Conservation (phyloP, 805 yeast species). For the Kluyveromyces siamensis region DNA sequence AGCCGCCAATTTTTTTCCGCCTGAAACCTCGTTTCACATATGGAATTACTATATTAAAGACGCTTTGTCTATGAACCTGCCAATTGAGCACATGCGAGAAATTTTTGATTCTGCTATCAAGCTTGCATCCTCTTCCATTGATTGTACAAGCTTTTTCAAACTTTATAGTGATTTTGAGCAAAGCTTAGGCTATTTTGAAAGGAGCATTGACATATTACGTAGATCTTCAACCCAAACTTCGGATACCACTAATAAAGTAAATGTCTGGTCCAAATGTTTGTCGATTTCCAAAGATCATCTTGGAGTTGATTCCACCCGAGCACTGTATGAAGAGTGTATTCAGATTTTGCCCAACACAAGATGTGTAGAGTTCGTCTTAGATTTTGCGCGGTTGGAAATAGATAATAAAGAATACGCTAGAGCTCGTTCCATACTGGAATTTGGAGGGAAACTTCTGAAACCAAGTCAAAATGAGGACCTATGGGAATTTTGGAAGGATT, state of each 20-base stretch:
- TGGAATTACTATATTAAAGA: conserved; percentile 62
- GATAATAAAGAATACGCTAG: conserved; percentile 43
- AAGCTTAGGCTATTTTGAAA: conserved; percentile 40
- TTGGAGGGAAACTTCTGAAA: conserved; percentile 38
- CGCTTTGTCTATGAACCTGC: conserved; percentile 31
- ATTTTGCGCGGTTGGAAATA: conserved; percentile 53
- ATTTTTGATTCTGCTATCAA: conserved; percentile 61
- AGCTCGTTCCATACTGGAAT: conserved; percentile 54
- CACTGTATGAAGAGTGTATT: conserved; percentile 45
- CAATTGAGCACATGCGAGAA: conserved; percentile 54
- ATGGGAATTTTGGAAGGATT: conserved; percentile 67
- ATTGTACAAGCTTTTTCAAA: conserved; percentile 39
- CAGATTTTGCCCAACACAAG: conserved; percentile 35
- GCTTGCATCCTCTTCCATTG: conserved; percentile 36
- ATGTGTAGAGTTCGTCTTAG: conserved; percentile 36
- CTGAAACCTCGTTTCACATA: conserved; percentile 46
- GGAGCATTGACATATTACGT: conserved; percentile 40
- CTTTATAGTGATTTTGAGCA: conserved; percentile 58
- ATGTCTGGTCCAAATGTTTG: conserved; percentile 37
- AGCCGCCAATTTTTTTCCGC: conserved; percentile 56
- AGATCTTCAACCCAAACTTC: conserved; percentile 29
- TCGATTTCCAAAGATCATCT: conserved; percentile 31
- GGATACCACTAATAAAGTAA: conserved; percentile 9
- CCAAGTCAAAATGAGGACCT: conserved; percentile 27
- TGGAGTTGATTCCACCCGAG: conserved; percentile 38